A percentile compares a stretch with the other conserved stretches of the same genome.
Evolutionary conservation across 1,139 yeast genomes (phyloP).

Genomic region (Geotrichum klebahnii): DNA sequence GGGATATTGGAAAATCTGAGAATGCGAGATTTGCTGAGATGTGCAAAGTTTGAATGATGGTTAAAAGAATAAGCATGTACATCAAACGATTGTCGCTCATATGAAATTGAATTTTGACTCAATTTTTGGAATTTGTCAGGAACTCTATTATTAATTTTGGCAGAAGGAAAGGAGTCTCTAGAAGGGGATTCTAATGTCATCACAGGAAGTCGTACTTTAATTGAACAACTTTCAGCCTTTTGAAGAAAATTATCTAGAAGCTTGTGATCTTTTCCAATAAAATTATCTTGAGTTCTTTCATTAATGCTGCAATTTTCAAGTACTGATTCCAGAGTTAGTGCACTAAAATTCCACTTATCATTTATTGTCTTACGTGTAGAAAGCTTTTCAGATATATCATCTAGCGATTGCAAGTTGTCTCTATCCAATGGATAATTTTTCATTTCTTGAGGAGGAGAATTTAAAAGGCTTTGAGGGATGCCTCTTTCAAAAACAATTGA

Average conservation of each 20-base stretch:
- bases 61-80: conserved; percentile 18
- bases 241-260: conserved; percentile 13
- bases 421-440: background rate
- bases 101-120: no score
- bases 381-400: conserved; percentile 10
- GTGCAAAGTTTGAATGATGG: background rate
- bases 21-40: conserved; percentile 8
- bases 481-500: conserved; percentile 17
- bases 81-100: conserved; percentile 5
- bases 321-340: conserved; percentile 7
- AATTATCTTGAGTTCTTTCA: background rate
- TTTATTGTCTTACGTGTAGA: conserved; percentile 5
- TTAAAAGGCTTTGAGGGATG: conserved; percentile 15
- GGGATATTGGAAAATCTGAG: conserved; percentile 10
- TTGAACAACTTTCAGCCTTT: conserved; percentile 17
- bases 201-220: conserved; percentile 16
- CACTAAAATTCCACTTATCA: background rate
- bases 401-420: background rate
- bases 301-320: background rate
- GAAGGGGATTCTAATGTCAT: background rate
- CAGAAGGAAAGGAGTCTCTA: background rate
- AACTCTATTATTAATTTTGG: background rate
- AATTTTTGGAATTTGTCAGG: background rate
- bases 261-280: background rate
- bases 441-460: conserved; percentile 16